These are phyloP conservation scores for Elsinoe arachidis DNA, from an alignment of 2,329 filamentous ascomycete genomes.

Conservation along the genomic window DNA sequence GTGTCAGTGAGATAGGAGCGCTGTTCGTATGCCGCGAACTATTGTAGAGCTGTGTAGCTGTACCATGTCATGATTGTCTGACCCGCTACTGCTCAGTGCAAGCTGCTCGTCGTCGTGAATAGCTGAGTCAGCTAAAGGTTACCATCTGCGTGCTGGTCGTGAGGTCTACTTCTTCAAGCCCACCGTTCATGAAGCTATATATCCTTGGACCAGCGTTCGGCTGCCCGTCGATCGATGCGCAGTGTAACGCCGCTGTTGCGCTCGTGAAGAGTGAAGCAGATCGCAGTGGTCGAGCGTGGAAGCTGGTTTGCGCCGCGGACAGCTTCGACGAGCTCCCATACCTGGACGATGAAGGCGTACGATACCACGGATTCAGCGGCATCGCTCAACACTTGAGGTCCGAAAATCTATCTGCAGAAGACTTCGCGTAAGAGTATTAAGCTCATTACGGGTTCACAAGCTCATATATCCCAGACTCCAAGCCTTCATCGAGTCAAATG, in stretches of 20 bases:
- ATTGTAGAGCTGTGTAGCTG: too few species aligned
- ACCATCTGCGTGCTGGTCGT: too few species aligned
- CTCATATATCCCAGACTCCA: slow-evolving; percentile 15
- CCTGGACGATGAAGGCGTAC: slow-evolving; percentile 47
- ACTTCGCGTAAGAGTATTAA: slow-evolving; percentile 12
- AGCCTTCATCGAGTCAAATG: slow-evolving; percentile 61
- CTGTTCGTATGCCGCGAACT: background rate
- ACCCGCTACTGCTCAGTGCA: too few species aligned
- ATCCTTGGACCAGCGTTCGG: slow-evolving; percentile 86
- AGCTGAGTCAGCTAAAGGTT: too few species aligned
- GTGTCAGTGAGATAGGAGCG: background rate
- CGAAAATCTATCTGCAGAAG: slow-evolving; percentile 20
- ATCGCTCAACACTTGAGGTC: slow-evolving; percentile 51
- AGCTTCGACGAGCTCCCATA: slow-evolving; percentile 20
- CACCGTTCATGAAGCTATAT: slow-evolving; percentile 48
- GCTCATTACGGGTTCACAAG: background rate
- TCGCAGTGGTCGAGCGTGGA: slow-evolving; percentile 42
- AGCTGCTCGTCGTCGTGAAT: too few species aligned
- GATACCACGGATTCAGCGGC: slow-evolving; percentile 52
- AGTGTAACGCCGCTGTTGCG: slow-evolving; percentile 76
- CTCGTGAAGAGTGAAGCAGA: slow-evolving; percentile 49
- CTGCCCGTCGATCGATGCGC: slow-evolving; percentile 80
- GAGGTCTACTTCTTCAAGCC: too few species aligned
- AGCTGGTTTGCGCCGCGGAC: slow-evolving; percentile 53
- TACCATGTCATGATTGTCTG: too few species aligned